Base-by-base conservation (phyloP, 1,139 yeast species). In the Zhuliangozyma parablackwelliae region DNA sequence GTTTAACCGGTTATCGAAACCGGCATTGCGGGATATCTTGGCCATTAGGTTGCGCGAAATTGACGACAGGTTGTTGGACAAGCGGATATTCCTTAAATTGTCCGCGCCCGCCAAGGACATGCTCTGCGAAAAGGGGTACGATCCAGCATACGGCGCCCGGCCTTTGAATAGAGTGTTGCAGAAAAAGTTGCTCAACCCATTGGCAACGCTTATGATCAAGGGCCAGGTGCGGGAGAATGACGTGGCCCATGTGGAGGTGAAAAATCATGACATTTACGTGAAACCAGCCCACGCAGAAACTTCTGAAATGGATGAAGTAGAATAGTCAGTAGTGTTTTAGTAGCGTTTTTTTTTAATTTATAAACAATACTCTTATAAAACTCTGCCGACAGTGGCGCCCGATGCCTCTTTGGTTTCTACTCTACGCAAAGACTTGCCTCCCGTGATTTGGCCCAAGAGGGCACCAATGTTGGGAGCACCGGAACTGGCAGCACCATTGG, bases 141-240 rank as follows among this genome's bases (percentile, higher is more conserved):
- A 90, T 54, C 88, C 88, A 26, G 60, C 80, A 31, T 92, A 90
- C 54, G 98, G 98, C 48, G 98, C 98, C 1, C 78, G 98, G 56
- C 98, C 98, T 7, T 73, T 92, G 56, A 92, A 92, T 68, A 77
- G 98, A 50, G 75, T 89, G 29, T 79, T 92, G 43, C 96, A 88
- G 57, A 87, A 84, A 67, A 67, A 74, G 47, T 58, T 92, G 13
- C 69, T 92, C 59, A 89, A 90, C 55, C 96, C 97, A 27, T 74
- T 92, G 74, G 95, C 97, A 1, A 72, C 78, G 57, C 66, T 75
- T 50, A 59, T 92, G 65, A 77, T 92, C 46, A 80, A 80, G 52
- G 97, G 97, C 3, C 83, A 83, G 50, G 71, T 92, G 12, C 74
- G 73, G 46, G 78, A 81, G 37, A 82, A 78, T 32, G 96, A 87